Percentiles rank a stretch among this genome's conserved stretches.
phyloP scores from a whole-genome alignment of 352 stramenopile species.

The Pythium angustatum region DNA sequence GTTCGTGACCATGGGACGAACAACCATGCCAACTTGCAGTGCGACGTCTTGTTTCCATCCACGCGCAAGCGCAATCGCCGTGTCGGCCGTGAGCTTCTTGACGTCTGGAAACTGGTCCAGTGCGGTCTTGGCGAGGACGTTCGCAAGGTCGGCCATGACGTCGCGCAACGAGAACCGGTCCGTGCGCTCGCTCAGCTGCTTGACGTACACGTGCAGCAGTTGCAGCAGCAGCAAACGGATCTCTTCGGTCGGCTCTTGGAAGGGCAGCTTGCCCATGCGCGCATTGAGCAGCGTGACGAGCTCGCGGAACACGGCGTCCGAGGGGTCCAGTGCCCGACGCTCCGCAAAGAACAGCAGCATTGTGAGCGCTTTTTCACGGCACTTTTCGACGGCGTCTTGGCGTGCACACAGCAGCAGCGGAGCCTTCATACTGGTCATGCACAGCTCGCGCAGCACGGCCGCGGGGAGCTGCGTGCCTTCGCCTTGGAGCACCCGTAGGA shows the following conservation, averaged over 20 bases:
- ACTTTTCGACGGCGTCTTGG: constrained; percentile 71
- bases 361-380: constrained; percentile 64
- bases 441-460: constrained; percentile 46
- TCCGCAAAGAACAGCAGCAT: constrained; percentile 64
- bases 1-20: constrained; percentile 66
- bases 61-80: constrained; percentile 52
- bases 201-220: constrained; percentile 51
- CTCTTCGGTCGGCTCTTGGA: constrained; percentile 78
- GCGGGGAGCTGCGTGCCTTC: constrained; percentile 41
- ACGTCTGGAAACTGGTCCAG: constrained; percentile 79
- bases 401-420: constrained; percentile 52
- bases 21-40: constrained; percentile 69
- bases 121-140: constrained; percentile 69
- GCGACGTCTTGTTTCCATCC: constrained; percentile 58
- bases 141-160: constrained; percentile 66
- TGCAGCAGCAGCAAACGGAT: constrained; percentile 76
- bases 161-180: constrained; percentile 38
- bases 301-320: constrained; percentile 41
- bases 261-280: constrained; percentile 79
- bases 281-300: constrained; percentile 47
- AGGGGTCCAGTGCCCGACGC: constrained; percentile 44
- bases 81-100: constrained; percentile 76
- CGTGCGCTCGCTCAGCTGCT: constrained; percentile 38
- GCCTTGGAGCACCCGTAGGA: constrained; percentile 52
- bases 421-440: constrained; percentile 43